Percentiles rank a stretch among this genome's conserved stretches.
phyloP scores from a whole-genome alignment of 441 rosid species.

The Mallotus japonicus region DNA sequence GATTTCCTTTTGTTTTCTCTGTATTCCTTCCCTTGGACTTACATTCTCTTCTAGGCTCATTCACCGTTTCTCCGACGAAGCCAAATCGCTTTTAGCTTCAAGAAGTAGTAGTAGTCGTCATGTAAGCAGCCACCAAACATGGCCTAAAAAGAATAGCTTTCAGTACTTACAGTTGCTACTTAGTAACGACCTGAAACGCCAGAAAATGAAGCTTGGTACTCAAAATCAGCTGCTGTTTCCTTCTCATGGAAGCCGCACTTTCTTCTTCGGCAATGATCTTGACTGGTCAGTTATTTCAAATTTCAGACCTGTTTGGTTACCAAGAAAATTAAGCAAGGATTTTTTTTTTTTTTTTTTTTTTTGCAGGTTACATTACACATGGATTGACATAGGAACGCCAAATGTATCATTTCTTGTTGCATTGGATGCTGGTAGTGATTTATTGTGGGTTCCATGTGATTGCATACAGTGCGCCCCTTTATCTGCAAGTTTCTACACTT shows the following conservation, averaged over 20 bases:
- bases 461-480: constrained; percentile 80
- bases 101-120: background rate
- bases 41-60: constrained; percentile 39
- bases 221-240: constrained; percentile 31
- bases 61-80: constrained; percentile 38
- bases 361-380: constrained; percentile 70
- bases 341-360: background rate
- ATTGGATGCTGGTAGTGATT: constrained; percentile 76
- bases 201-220: constrained; percentile 24
- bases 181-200: constrained; percentile 28
- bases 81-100: constrained; percentile 24
- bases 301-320: background rate
- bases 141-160: constrained; percentile 27
- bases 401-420: constrained; percentile 79
- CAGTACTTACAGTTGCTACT: constrained; percentile 28
- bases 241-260: constrained; percentile 29
- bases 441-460: constrained; percentile 86
- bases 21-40: constrained; percentile 20
- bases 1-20: background rate
- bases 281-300: constrained; percentile 20
- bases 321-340: background rate
- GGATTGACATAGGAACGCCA: constrained; percentile 85
- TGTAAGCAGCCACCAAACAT: constrained; percentile 9
- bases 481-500: constrained; percentile 54
- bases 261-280: constrained; percentile 32